Evolutionary conservation across 768 basidiomycete species (phyloP).

Genomic region (Filobasidium wieringae): DNA sequence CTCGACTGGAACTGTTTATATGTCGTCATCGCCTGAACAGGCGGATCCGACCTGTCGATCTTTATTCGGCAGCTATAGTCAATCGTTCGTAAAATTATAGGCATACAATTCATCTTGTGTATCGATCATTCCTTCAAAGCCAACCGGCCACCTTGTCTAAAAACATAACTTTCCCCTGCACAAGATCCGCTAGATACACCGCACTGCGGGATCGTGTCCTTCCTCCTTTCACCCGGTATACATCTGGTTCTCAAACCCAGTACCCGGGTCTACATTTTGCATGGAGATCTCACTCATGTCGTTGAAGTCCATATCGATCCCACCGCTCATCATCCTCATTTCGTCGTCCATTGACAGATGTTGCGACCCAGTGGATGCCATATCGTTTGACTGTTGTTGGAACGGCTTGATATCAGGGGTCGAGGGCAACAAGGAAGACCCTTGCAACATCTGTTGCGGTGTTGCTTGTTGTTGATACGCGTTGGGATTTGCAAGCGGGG

Average conservation of each 20-base stretch:
- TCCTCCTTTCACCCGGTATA: too few species aligned
- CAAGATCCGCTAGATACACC: too few species aligned
- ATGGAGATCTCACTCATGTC: not conserved
- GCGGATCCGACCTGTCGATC: too few species aligned
- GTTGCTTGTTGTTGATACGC: not conserved
- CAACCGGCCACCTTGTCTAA: too few species aligned
- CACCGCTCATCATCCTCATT: slow-evolving; percentile 16
- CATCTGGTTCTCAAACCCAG: not conserved
- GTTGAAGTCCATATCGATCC: slow-evolving; percentile 14
- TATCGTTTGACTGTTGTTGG: not conserved
- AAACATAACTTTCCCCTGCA: too few species aligned
- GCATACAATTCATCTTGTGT: too few species aligned
- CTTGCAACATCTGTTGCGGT: not conserved
- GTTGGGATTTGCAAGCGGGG: not conserved
- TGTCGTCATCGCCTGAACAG: too few species aligned
- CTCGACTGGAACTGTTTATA: too few species aligned
- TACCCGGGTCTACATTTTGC: not conserved
- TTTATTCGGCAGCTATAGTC: too few species aligned
- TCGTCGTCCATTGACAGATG: slow-evolving; percentile 9
- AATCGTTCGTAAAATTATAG: too few species aligned
- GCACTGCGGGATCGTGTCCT: too few species aligned
- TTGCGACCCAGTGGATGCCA: not conserved
- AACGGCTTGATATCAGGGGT: not conserved
- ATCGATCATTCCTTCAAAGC: too few species aligned
- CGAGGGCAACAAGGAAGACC: not conserved